These are phyloP conservation scores for Apiotrichum domesticum DNA, from an alignment of 1,284 basidiomycete species.

Conservation along the genomic window DNA sequence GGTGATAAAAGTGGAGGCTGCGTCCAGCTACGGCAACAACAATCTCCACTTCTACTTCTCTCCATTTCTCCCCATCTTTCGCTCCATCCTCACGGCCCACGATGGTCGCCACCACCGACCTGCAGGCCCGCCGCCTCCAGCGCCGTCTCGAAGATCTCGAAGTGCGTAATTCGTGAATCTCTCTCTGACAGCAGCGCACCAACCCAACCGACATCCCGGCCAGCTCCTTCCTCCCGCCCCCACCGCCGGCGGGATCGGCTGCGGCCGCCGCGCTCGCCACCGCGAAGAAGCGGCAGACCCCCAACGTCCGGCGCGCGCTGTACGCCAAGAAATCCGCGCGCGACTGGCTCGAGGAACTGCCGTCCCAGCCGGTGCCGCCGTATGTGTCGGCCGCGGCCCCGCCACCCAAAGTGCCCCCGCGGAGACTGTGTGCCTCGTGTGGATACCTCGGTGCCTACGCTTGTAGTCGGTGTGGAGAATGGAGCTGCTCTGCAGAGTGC, in stretches of 20 bases:
- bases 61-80: neutral
- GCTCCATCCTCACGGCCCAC: neutral
- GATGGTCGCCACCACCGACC: conserved; percentile 26
- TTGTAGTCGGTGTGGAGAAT: conserved; percentile 38
- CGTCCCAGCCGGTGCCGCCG: conserved; percentile 28
- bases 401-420: conserved; percentile 25
- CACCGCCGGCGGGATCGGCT: conserved; percentile 1
- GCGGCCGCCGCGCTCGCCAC: conserved; percentile 6
- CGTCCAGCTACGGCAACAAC: too few species aligned
- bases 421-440: conserved; percentile 37
- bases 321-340: conserved; percentile 39
- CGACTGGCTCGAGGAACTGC: conserved; percentile 45
- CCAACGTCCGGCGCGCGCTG: conserved; percentile 41
- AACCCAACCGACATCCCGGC: conserved; percentile 45
- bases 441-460: conserved; percentile 37
- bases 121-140: conserved; percentile 31
- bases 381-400: conserved; percentile 32
- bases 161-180: conserved; percentile 20
- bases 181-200: conserved; percentile 29
- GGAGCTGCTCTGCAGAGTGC: conserved; percentile 34
- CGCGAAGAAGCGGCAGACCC: conserved; percentile 41
- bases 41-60: neutral
- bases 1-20: too few species aligned
- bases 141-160: conserved; percentile 43
- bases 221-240: conserved; percentile 31